phyloP scores from a whole-genome alignment of 163 green algal species.

The Coccomyxa subellipsoidea region DNA sequence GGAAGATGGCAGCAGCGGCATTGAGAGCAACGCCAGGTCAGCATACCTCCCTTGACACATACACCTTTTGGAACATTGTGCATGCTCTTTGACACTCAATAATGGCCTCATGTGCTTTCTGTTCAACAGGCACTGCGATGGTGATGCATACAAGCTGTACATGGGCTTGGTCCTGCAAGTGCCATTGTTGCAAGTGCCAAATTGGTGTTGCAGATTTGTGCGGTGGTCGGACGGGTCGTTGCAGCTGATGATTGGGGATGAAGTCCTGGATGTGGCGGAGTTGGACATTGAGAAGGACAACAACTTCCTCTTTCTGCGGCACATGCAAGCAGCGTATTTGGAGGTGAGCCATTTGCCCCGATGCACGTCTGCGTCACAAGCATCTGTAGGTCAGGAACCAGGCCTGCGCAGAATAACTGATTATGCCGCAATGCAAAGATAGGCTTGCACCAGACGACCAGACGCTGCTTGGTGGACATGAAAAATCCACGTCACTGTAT shows the following conservation, averaged over 20 bases:
- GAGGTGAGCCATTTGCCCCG: not conserved
- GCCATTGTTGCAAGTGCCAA: not conserved
- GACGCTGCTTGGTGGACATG: no score
- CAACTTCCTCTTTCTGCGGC: constrained; percentile 61
- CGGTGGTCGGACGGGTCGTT: constrained; percentile 81
- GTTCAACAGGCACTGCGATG: no score
- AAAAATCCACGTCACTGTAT: no score
- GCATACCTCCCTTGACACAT: not conserved
- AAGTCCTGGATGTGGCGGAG: constrained; percentile 73
- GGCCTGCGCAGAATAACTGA: no score
- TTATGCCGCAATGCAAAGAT: no score
- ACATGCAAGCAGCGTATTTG: constrained; percentile 5
- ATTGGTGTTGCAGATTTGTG: constrained; percentile 54
- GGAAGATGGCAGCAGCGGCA: constrained; percentile 7
- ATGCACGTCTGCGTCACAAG: not conserved
- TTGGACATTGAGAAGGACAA: constrained; percentile 57
- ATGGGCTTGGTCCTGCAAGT: not conserved
- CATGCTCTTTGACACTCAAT: not conserved
- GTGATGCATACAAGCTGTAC: no score
- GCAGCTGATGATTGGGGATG: constrained; percentile 74
- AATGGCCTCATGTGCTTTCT: not conserved
- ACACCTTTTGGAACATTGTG: not conserved
- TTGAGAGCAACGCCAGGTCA: constrained; percentile 31
- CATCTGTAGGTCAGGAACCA: no score
- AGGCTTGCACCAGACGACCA: no score